These are phyloP conservation scores for Russula griseocarnosa DNA, from an alignment of 768 basidiomycete genomes.

Conservation along the genomic window DNA sequence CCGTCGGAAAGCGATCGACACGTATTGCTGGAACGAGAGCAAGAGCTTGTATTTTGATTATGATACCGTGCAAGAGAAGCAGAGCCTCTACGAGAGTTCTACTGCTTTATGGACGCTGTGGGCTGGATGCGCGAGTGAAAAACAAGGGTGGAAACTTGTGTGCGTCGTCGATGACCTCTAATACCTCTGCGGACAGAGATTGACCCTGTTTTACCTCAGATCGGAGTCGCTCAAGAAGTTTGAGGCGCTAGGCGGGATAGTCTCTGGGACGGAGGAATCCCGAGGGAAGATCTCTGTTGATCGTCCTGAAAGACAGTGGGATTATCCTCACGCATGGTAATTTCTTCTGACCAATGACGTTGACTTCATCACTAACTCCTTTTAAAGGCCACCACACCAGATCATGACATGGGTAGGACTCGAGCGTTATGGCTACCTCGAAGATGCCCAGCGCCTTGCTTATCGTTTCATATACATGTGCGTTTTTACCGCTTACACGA, in stretches of 20 bases:
- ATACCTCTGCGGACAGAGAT: neutral
- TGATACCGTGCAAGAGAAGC: slow-evolving; percentile 85
- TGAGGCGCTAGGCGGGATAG: slow-evolving; percentile 91
- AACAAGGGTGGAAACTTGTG: slow-evolving; percentile 92
- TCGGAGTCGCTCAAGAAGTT: slow-evolving; percentile 89
- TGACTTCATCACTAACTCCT: slow-evolving; percentile 19
- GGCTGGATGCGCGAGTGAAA: slow-evolving; percentile 96
- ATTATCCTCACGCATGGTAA: slow-evolving; percentile 85
- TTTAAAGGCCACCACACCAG: slow-evolving; percentile 87
- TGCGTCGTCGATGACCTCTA: slow-evolving; percentile 42
- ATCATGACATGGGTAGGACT: slow-evolving; percentile 98
- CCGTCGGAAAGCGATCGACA: slow-evolving; percentile 82
- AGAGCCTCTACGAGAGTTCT: slow-evolving; percentile 95
- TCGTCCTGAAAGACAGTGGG: slow-evolving; percentile 98
- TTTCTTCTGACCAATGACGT: slow-evolving; percentile 22
- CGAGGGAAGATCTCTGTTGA: slow-evolving; percentile 94
- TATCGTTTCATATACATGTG: slow-evolving; percentile 99
- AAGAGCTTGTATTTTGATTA: slow-evolving; percentile 95
- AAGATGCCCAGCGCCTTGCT: slow-evolving; percentile 88
- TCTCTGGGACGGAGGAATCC: slow-evolving; percentile 95
- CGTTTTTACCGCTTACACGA: slow-evolving; percentile 28
- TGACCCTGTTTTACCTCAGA: slow-evolving; percentile 38
- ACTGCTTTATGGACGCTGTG: slow-evolving; percentile 95
- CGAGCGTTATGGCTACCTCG: slow-evolving; percentile 91
- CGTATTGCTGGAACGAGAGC: slow-evolving; percentile 95